Base-by-base conservation (phyloP, 1,284 basidiomycete species). In the Ceratobasidium sp. region DNA sequence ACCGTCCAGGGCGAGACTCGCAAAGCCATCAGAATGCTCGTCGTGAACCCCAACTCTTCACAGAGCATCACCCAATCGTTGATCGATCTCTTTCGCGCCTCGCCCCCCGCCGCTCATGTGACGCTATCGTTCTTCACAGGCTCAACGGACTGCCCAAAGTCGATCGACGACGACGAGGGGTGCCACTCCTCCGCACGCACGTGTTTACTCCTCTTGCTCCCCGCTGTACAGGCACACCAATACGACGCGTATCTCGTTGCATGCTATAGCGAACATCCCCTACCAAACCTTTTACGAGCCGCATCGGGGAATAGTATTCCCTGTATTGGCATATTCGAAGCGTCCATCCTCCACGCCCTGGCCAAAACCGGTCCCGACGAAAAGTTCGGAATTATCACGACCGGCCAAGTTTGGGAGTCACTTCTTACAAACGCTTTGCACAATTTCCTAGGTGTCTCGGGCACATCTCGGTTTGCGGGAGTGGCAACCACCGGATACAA, bases 41-140 rank as follows among this genome's bases (percentile, higher is more conserved):
- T 90, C 69, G 86, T 89, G 82, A 89, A 90, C 80, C 89, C 89
- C 12, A 89, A 90, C 80, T 88, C 88, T 9, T 87, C 88, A 0
- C 70, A 82, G 49, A 85, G 83, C 39, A 87, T 89, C 83, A 88
- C 88, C 23, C 82, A 83, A 6, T 83, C 81, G 10, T 79, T 83
- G 53, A 68, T 61, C 23, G 51, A 55, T 12, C 60, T 77, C 12
- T 82, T 83, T 63, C 53, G 71, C 44, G 67, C 80, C 23, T 78
- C 80, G 1, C 77, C 82, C 10, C 72, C 69, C 18, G 61, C 82
- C 44, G 73, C 60, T 12, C 73, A 56, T 61, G 63, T 76, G 33
- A 64, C 77, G 7, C 79, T 86, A 10, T 77, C 81, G 51, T 87
- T 83, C 79, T 87, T 86, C 81, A 89, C 89, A 9, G 87, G 86